Evolutionary conservation across 169 alveolate genomes (phyloP).

Genomic region (Babesia ovata): DNA sequence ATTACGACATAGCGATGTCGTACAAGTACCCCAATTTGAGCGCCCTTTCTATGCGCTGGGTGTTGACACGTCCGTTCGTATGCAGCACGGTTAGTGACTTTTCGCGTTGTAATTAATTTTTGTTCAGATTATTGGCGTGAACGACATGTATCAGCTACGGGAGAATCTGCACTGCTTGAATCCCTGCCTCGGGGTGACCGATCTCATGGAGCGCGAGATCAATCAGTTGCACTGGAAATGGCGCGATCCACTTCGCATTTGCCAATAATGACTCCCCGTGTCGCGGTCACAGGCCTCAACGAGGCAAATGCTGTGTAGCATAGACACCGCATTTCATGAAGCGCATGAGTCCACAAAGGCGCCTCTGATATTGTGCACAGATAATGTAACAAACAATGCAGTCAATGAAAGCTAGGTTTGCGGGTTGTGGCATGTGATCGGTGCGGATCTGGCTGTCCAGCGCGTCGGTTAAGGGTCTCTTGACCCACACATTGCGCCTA

Average conservation of each 20-base stretch:
- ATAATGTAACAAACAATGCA: too few relatives aligned
- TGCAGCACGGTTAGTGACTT: slow-evolving; percentile 68
- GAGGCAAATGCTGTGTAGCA: too few relatives aligned
- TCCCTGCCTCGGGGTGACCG: slow-evolving; percentile 74
- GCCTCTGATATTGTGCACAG: too few relatives aligned
- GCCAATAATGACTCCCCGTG: slow-evolving; percentile 51
- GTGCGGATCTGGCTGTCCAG: too few relatives aligned
- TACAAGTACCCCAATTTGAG: slow-evolving; percentile 77
- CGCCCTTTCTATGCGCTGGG: slow-evolving; percentile 82
- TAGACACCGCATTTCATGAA: too few relatives aligned
- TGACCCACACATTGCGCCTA: too few relatives aligned
- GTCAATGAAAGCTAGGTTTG: too few relatives aligned
- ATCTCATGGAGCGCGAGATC: slow-evolving; percentile 79
- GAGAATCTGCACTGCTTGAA: slow-evolving; percentile 79
- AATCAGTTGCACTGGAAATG: slow-evolving; percentile 85
- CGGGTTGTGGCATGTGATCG: too few relatives aligned
- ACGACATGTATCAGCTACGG: slow-evolving; percentile 78
- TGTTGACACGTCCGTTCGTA: slow-evolving; percentile 79
- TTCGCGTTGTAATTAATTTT: too few relatives aligned
- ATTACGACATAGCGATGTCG: slow-evolving; percentile 74
- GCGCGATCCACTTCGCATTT: slow-evolving; percentile 81
- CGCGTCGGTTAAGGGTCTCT: too few relatives aligned
- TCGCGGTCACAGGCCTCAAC: too few relatives aligned
- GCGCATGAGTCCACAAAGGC: too few relatives aligned
- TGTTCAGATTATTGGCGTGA: slow-evolving; percentile 75